Evolutionary conservation across 495 filamentous ascomycete species (phyloP).

Genomic region (Pseudevernia furfuracea): DNA sequence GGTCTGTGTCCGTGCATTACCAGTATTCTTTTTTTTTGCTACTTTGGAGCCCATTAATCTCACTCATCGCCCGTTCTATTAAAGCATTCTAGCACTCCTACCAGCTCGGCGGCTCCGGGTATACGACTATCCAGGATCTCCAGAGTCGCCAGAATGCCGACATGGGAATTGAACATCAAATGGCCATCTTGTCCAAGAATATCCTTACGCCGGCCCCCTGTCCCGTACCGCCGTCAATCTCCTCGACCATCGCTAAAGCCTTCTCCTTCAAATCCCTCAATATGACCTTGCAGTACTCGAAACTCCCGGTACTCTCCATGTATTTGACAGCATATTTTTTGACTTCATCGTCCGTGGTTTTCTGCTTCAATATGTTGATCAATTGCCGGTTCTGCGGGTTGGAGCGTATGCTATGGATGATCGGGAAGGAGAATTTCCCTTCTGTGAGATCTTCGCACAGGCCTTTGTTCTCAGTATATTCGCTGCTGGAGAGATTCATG

Average conservation of each 20-base stretch:
- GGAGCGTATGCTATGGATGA: slow-evolving; percentile 87
- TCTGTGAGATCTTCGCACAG: slow-evolving; percentile 95
- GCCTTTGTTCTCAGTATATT: slow-evolving; percentile 85
- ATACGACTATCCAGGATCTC: not conserved
- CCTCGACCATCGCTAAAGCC: slow-evolving; percentile 55
- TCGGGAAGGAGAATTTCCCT: slow-evolving; percentile 95
- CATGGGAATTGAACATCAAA: not conserved
- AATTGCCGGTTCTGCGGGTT: slow-evolving; percentile 74
- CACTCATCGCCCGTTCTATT: no score
- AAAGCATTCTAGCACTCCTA: no score
- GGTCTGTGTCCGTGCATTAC: no score
- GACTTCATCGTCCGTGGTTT: slow-evolving; percentile 75
- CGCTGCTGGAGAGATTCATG: slow-evolving; percentile 64
- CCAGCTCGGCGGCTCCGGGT: not conserved
- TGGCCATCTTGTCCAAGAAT: slow-evolving; percentile 42
- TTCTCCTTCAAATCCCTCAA: slow-evolving; percentile 57
- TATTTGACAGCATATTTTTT: slow-evolving; percentile 88
- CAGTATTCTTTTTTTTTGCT: no score
- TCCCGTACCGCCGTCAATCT: slow-evolving; percentile 28
- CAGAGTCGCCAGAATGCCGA: not conserved
- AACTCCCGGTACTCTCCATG: slow-evolving; percentile 83
- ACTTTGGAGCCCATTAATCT: no score
- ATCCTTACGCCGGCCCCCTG: slow-evolving; percentile 38
- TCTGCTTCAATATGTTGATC: slow-evolving; percentile 86
- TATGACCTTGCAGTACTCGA: slow-evolving; percentile 72